Base-by-base conservation (phyloP, 129 eudicot species). In the Flaveria sonorensis region DNA sequence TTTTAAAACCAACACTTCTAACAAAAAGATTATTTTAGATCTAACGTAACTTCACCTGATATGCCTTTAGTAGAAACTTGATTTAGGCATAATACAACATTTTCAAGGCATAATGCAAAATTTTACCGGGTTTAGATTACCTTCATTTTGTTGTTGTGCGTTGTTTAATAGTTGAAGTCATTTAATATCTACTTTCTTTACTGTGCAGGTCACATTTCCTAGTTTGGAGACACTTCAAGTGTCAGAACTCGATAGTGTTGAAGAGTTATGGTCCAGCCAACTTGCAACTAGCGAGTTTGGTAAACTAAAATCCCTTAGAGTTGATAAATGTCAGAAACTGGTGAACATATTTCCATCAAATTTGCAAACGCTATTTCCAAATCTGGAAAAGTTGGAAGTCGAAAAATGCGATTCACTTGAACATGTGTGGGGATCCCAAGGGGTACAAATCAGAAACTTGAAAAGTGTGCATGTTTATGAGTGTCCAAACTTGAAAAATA, bases 201-300 rank as follows among this genome's bases (percentile, higher is more conserved):
- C 11, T 43, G 43, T 74, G 68, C 48, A 81, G 84, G 84, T 81
- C 71, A 13, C 64, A 6, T 71, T 81, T 76, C 81, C 77, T 60
- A 70, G 50, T 81, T 32, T 75, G 57, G 81, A 75, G 77, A 81
- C 77, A 50, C 81, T 75, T 60, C 81, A 81, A 81, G 71, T 76
- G 24, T 81, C 85, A 39, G 85, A 81, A 61, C 77, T 81, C n/a
- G 81, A 81, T 21, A 81, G 81, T 13, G 85, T 75, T 10, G 73
- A 81, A 46, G 73, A 62, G 40, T 69, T 75, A 63, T 76, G 81
- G 81, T 69, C 81, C 20, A 81, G 60, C 72, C 60, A 76, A 51
- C 77, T 75, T 20, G 67, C 77, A 40, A 18, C 50, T 2, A 76
- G 23, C 68, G 75, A 81, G 19, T 81, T 81, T 16, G 75, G 61